Percentiles rank a stretch among this genome's conserved stretches.
Evolutionary conservation across 176 grass and related monocot species (phyloP).

Genomic region (Hordeum marinum): DNA sequence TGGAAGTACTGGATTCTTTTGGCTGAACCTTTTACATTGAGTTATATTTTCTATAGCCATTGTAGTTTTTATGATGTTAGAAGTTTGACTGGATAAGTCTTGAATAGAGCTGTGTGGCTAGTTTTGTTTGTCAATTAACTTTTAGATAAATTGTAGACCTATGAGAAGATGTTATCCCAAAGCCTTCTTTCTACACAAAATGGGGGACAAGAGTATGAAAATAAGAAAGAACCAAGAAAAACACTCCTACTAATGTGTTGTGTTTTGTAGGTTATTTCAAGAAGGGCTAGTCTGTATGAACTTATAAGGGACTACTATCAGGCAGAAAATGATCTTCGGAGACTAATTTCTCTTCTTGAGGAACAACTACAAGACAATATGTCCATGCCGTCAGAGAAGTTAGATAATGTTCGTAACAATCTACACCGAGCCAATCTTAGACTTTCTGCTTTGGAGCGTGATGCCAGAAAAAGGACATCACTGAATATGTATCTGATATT

Average conservation of each 20-base stretch:
- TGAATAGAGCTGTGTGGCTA: neutral
- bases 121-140: neutral
- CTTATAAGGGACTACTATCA: conserved; percentile 78
- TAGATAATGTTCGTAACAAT: conserved; percentile 34
- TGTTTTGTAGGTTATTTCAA: conserved; percentile 74
- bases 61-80: neutral
- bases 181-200: neutral
- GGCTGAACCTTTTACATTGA: conserved; percentile 1
- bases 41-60: neutral
- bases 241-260: neutral
- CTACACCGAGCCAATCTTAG: conserved; percentile 49
- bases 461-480: conserved; percentile 48
- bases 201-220: neutral
- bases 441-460: conserved; percentile 56
- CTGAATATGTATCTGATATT: conserved; percentile 84
- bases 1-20: neutral
- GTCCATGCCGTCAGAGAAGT: conserved; percentile 27
- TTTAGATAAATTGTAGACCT: neutral
- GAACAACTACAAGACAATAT: conserved; percentile 65
- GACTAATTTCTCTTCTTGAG: conserved; percentile 71
- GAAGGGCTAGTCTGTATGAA: conserved; percentile 80
- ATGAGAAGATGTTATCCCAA: neutral
- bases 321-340: conserved; percentile 64
- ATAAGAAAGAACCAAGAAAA: neutral
- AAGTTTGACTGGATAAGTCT: conserved; percentile 1